A percentile compares a stretch with the other conserved stretches of the same genome.
These are phyloP conservation scores for Colletotrichum sublineola DNA, from an alignment of 2,329 filamentous ascomycete genomes.

Conservation along the genomic window DNA sequence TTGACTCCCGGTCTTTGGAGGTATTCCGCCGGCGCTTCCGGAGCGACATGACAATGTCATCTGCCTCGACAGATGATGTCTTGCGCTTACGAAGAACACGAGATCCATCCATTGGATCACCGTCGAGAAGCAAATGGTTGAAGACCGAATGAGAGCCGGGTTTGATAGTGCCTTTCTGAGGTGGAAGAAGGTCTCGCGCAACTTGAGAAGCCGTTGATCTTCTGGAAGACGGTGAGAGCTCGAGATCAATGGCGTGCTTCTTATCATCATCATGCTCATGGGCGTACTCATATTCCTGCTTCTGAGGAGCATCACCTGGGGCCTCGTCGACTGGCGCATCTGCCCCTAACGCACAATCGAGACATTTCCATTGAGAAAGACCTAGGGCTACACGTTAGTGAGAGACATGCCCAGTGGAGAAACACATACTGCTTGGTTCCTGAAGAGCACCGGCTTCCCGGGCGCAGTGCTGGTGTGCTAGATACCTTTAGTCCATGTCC, in stretches of 20 bases:
- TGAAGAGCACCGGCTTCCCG: constrained; percentile 72
- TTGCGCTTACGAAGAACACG: constrained; percentile 87
- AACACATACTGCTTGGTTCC: constrained; percentile 64
- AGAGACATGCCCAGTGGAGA: not conserved
- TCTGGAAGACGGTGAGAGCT: constrained; percentile 56
- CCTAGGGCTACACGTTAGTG: constrained; percentile 47
- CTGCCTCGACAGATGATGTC: constrained; percentile 76
- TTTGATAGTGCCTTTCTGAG: constrained; percentile 73
- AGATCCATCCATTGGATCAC: constrained; percentile 81
- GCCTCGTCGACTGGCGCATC: not conserved
- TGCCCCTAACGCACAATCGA: constrained; percentile 55
- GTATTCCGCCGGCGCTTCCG: constrained; percentile 68
- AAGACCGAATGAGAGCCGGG: constrained; percentile 83
- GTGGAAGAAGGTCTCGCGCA: constrained; percentile 78
- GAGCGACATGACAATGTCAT: constrained; percentile 66
- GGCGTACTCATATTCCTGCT: not conserved
- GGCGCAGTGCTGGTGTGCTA: constrained; percentile 93
- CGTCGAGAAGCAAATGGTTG: constrained; percentile 78
- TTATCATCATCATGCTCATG: constrained; percentile 3
- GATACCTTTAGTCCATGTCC: constrained; percentile 56
- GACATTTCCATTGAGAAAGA: constrained; percentile 64
- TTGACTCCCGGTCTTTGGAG: constrained; percentile 57
- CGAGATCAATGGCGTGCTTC: constrained; percentile 9
- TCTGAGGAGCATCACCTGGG: not conserved
- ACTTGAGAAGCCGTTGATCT: constrained; percentile 75